Evolutionary conservation across 495 filamentous ascomycete genomes (phyloP).

Genomic region (Coniosporium apollinis): DNA sequence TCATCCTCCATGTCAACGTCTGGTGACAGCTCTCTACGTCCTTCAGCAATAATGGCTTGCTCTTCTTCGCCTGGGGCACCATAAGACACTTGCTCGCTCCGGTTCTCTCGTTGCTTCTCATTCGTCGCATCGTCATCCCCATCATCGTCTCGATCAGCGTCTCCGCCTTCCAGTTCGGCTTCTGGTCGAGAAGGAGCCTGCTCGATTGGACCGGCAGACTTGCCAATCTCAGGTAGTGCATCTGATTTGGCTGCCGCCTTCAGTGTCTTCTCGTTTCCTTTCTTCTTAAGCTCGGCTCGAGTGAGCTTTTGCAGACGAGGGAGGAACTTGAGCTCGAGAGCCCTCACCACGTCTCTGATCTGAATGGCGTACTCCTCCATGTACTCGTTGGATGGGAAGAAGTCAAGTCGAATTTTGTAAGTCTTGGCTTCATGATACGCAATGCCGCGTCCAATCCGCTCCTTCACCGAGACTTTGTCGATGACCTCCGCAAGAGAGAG

Average conservation of each 20-base stretch:
- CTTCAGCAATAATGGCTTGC: constrained; percentile 44
- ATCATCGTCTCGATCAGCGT: constrained; percentile 37
- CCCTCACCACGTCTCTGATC: constrained; percentile 52
- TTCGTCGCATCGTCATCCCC: constrained; percentile 75
- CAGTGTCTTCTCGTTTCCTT: constrained; percentile 44
- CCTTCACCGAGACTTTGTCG: constrained; percentile 63
- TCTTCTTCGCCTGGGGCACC: constrained; percentile 87
- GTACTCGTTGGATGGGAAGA: constrained; percentile 79
- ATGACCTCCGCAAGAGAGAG: constrained; percentile 74
- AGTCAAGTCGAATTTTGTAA: constrained; percentile 62
- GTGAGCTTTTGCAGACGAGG: constrained; percentile 48
- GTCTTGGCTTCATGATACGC: constrained; percentile 57
- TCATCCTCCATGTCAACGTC: constrained; percentile 23
- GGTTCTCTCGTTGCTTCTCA: constrained; percentile 55
- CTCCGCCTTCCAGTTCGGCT: constrained; percentile 26
- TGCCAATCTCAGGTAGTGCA: constrained; percentile 66
- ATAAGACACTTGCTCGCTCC: constrained; percentile 67
- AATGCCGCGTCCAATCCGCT: constrained; percentile 51
- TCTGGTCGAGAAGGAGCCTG: constrained; percentile 32
- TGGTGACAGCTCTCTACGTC: constrained; percentile 35
- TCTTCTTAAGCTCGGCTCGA: constrained; percentile 64
- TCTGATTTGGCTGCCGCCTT: constrained; percentile 34
- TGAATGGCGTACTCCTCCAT: constrained; percentile 66
- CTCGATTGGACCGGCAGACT: constrained; percentile 52
- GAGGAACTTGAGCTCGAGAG: constrained; percentile 68